Conservation (phyloP, 1,284 basidiomycete genomes). For the Melampsora abietis-canadensis region DNA sequence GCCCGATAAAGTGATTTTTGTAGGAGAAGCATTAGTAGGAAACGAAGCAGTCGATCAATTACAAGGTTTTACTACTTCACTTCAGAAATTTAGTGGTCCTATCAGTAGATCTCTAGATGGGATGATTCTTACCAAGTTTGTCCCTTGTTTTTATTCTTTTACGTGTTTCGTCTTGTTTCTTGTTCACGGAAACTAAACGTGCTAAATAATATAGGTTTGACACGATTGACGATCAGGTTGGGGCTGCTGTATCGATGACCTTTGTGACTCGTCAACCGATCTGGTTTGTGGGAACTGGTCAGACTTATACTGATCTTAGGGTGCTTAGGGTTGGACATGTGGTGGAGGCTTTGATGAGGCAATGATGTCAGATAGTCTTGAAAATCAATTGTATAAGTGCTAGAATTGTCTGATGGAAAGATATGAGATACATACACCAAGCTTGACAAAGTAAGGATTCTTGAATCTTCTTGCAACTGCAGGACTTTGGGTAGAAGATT, state of each 20-base stretch:
- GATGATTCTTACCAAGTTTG: slow-evolving; percentile 80
- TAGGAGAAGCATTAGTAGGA: slow-evolving; percentile 90
- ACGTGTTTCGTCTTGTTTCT: background rate
- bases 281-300: slow-evolving; percentile 79
- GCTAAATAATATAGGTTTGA: slow-evolving; percentile 62
- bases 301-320: slow-evolving; percentile 91
- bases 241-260: slow-evolving; percentile 92
- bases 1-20: slow-evolving; percentile 93
- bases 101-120: slow-evolving; percentile 87
- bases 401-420: too few species aligned
- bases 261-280: slow-evolving; percentile 96
- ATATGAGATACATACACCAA: too few species aligned
- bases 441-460: too few species aligned
- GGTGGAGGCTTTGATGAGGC: slow-evolving; percentile 79
- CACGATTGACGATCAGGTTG: slow-evolving; percentile 92
- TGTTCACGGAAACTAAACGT: background rate
- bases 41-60: slow-evolving; percentile 96
- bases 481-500: too few species aligned
- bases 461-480: too few species aligned
- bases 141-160: background rate
- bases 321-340: slow-evolving; percentile 87
- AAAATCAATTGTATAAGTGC: too few species aligned
- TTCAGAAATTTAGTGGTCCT: slow-evolving; percentile 73
- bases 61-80: slow-evolving; percentile 84
- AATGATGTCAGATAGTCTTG: background rate